These are phyloP conservation scores for Rhynchosporium secalis DNA, from an alignment of 2,329 filamentous ascomycete species.

Conservation along the genomic window DNA sequence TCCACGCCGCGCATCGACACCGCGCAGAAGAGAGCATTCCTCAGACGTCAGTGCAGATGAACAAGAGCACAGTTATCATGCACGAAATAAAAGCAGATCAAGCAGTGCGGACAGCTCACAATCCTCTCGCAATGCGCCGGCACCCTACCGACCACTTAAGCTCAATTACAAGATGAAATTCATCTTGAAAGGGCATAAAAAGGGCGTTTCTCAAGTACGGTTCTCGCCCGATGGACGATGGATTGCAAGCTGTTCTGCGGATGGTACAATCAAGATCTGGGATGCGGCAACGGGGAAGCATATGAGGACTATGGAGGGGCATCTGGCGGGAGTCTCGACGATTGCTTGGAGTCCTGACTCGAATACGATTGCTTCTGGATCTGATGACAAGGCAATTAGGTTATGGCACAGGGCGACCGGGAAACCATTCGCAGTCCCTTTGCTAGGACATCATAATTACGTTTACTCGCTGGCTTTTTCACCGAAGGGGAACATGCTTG, in stretches of 20 bases:
- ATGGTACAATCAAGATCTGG: constrained; percentile 92
- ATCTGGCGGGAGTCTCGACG: constrained; percentile 88
- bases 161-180: constrained; percentile 57
- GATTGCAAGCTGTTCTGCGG: constrained; percentile 88
- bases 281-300: constrained; percentile 74
- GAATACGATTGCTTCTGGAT: constrained; percentile 82
- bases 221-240: constrained; percentile 89
- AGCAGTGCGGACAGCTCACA: constrained; percentile 32
- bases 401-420: constrained; percentile 78
- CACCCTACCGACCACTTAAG: constrained; percentile 32
- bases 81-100: constrained; percentile 31
- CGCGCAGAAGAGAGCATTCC: constrained; percentile 31
- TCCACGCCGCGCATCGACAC: constrained; percentile 27
- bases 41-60: constrained; percentile 37
- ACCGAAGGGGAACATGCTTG: constrained; percentile 97
- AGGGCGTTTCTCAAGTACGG: constrained; percentile 78
- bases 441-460: constrained; percentile 93
- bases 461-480: constrained; percentile 92
- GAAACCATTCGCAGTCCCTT: constrained; percentile 52
- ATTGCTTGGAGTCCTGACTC: constrained; percentile 94
- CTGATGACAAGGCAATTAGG: constrained; percentile 93
- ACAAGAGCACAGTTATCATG: constrained; percentile 34
- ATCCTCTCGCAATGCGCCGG: constrained; percentile 29
- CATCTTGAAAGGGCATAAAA: constrained; percentile 73
- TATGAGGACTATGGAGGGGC: constrained; percentile 86